Evolutionary conservation across 225 moss, liverwort and hornwort species (phyloP), one percentile per base, ranked within the genome.

Genomic region (Takakia lepidozioides): DNA sequence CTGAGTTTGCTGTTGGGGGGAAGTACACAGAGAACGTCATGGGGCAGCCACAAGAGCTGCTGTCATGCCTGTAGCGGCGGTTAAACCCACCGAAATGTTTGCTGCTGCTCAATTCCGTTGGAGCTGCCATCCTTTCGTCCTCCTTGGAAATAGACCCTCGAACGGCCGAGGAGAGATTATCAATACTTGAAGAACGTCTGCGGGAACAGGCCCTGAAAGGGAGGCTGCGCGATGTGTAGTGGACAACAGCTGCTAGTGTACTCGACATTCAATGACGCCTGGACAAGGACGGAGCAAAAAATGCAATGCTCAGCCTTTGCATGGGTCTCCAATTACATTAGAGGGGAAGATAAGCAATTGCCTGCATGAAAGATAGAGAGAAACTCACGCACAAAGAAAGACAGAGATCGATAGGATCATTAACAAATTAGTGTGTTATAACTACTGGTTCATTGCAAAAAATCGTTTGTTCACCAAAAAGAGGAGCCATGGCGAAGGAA

Each of bases 71-170:
- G 90, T 83, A 91, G 45, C 91, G 87, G 24, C 82, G 87, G 64
- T 78, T 98, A 58, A 68, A 91, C 22, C 95, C 95, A 21, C 78
- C 87, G 38, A 87, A 98, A 69, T 82, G 73, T 58, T 85, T 95
- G 75, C 28, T 77, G 54, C 74, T 80, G 63, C 71, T 82, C 48
- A 76, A 19, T 36, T 85, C 80, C 54, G 58, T 70, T 4, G 83
- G 87, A 47, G 66, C 62, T 11, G 69, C 80, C 87, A 89, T 89
- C 16, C 42, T 64, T 2, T 73, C 61, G 19, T 29, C 46, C 19
- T 35, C 45, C 11, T 29, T 29, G 10, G 43, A 55, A 3, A 43
- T 24, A 10, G 55, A 11, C 25, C n/a, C n/a, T n/a, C n/a, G n/a
- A n/a, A n/a, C n/a, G n/a, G 52, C 19, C 7, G 51, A 60, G 29